A percentile compares a stretch with the other conserved stretches of the same genome.
Evolutionary conservation across 1,284 basidiomycete species (phyloP).

Genomic region (Fomitopsis palustris): DNA sequence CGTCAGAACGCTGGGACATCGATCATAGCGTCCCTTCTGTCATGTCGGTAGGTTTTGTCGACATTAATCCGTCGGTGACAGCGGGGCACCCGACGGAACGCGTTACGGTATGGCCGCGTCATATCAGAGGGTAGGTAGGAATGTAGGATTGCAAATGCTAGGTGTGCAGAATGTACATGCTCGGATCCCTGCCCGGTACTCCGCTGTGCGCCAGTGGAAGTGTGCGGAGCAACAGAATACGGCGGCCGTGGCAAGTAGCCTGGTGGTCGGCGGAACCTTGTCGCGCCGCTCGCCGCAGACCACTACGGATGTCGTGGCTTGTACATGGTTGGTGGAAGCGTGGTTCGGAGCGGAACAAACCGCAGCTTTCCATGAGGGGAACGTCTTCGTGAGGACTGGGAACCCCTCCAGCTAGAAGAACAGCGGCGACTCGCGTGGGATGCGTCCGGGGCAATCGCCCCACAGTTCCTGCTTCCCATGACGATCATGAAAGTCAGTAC

Average conservation of each 20-base stretch:
- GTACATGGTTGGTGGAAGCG: too few relatives aligned
- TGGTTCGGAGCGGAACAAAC: too few relatives aligned
- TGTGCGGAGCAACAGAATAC: background rate
- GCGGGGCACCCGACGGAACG: background rate
- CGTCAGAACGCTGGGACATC: background rate
- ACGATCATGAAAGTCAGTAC: slow-evolving; percentile 3
- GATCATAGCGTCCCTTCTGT: background rate
- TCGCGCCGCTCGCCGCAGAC: background rate
- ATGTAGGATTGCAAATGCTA: background rate
- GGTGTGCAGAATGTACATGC: background rate
- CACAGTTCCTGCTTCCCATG: background rate
- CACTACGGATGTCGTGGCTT: too few relatives aligned
- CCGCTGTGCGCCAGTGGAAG: background rate
- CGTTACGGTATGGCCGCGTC: background rate
- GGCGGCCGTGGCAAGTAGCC: background rate
- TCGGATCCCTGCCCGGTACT: background rate
- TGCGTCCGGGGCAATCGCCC: background rate
- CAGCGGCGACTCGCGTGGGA: background rate
- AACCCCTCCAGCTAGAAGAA: background rate
- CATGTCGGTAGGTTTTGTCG: background rate
- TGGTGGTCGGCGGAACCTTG: background rate
- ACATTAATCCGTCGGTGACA: background rate
- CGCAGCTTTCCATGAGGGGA: too few relatives aligned
- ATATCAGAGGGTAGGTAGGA: background rate
- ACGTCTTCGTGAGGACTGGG: background rate